Evolutionary conservation across 2,329 filamentous ascomycete species (phyloP), one percentile per base, ranked within the genome.

Genomic region (Ramichloridium luteum): DNA sequence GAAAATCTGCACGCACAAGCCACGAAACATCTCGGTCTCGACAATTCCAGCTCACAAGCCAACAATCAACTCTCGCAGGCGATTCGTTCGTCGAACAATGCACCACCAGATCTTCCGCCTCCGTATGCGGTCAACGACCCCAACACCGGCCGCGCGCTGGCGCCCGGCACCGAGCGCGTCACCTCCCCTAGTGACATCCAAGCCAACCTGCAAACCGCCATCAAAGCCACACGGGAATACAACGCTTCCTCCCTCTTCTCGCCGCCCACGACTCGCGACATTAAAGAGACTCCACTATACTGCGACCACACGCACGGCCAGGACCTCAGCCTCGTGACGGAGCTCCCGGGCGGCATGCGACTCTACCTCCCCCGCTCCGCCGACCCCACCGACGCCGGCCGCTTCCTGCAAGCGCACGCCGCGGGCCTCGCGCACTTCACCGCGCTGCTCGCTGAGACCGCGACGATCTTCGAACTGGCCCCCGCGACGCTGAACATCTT

Each of bases 201-300:
- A 33, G 72, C 78, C 47, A 82, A 82, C 45, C 67, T 93, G 4
- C 64, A 80, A 26, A 80, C 77, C 35, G 85, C 86, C 3, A 77
- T 93, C 51, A 71, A 79, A 44, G 74, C 83, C 5, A 83, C 81
- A 13, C 74, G 84, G 22, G 67, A 84, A 1, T 77, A 86, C 54
- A 78, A 81, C 40, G 83, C 81, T 1, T 68, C 73, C 11, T 62
- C 65, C 8, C 59, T 93, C n/a, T 88, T 82, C 58, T 74, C 72
- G 3, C 72, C 74, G 13, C 83, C 83, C 0, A 62, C 72, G 32
- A 77, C 80, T 20, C 77, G 74, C 39, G 62, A 77, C 30, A 76
- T 93, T 43, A 80, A 80, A 50, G 85, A 93, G 55, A 50, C 50
- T 5, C 80, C 83, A 45, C 80, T 80, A 0, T 93, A 93, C 59